Conservation (phyloP, 306 rosid species). For the Malus domestica region DNA sequence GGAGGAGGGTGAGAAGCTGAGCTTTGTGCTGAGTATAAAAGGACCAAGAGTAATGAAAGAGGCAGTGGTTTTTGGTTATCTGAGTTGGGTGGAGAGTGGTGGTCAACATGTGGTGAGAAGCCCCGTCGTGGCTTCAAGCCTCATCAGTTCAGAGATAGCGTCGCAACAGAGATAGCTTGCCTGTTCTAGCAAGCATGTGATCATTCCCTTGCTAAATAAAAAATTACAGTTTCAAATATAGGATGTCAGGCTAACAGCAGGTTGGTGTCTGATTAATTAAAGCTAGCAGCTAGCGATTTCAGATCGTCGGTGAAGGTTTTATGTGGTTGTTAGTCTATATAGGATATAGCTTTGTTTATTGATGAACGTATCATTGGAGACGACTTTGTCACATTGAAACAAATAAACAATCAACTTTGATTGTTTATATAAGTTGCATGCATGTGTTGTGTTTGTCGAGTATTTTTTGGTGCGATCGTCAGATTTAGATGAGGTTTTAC, state of each 20-base stretch:
- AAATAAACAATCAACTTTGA: neutral
- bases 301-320: neutral
- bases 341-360: neutral
- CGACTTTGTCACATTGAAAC: neutral
- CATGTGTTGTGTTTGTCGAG: too few species aligned
- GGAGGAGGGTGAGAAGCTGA: conserved; percentile 30
- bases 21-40: conserved; percentile 37
- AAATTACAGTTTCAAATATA: neutral
- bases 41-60: conserved; percentile 18
- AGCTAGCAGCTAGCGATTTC: neutral
- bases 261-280: neutral
- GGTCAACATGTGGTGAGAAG: conserved; percentile 38
- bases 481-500: too few species aligned
- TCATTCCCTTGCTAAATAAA: neutral
- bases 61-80: conserved; percentile 32
- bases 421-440: neutral
- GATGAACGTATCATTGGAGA: neutral
- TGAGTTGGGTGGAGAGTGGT: conserved; percentile 40
- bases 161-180: neutral
- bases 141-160: conserved; percentile 7
- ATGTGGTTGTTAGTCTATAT: neutral
- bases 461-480: neutral
- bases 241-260: neutral
- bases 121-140: conserved; percentile 48
- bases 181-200: neutral